A percentile compares a stretch with the other conserved stretches of the same genome.
phyloP scores from a whole-genome alignment of 2,329 filamentous ascomycete species.

The Neurospora sp. region DNA sequence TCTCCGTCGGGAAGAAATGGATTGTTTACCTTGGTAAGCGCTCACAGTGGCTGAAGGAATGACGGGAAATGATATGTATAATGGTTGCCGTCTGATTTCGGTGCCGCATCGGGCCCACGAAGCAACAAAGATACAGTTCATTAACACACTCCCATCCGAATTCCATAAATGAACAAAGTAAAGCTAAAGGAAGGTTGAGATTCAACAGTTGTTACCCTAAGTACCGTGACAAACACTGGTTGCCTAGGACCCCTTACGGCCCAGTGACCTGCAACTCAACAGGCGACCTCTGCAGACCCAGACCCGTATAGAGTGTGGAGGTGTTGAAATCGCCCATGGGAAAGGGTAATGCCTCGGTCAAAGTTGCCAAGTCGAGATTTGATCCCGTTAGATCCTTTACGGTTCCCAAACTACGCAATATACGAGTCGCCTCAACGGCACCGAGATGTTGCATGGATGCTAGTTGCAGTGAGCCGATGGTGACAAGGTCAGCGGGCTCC shows the following conservation, averaged over 20 bases:
- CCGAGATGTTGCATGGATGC: constrained; percentile 14
- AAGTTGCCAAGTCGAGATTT: background rate
- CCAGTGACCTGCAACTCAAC: background rate
- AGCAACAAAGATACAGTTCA: background rate
- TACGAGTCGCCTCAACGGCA: constrained; percentile 7
- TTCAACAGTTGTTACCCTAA: background rate
- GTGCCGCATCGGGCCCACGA: background rate
- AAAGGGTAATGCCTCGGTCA: constrained; percentile 3
- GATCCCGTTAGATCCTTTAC: background rate
- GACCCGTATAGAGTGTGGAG: constrained; percentile 1
- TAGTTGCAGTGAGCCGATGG: constrained; percentile 14
- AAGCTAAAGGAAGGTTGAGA: background rate
- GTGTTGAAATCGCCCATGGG: background rate
- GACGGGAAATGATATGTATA: background rate
- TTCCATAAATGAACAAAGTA: background rate
- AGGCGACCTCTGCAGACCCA: background rate
- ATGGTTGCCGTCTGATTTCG: background rate
- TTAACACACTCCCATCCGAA: background rate
- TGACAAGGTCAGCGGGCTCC: constrained; percentile 12
- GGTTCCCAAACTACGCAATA: constrained; percentile 7
- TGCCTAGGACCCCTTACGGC: background rate
- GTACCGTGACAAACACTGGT: background rate
- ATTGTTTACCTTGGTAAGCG: background rate
- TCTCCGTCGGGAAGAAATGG: background rate
- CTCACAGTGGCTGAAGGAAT: background rate